Evolutionary conservation across 148 eudicot species (phyloP), one percentile per base, ranked within the genome.

Genomic region (Suaeda aralocaspica): DNA sequence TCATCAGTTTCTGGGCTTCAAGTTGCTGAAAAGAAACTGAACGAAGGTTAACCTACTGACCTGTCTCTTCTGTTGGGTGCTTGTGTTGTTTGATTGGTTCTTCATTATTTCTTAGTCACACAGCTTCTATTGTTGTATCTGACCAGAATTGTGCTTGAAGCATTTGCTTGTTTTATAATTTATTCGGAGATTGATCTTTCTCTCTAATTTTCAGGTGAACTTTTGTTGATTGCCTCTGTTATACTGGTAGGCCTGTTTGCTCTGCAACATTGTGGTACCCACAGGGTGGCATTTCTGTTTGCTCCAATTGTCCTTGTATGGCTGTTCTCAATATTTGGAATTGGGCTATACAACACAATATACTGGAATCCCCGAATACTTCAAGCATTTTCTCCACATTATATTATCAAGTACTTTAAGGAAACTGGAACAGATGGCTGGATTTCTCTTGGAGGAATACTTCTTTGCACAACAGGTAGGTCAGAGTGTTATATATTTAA

Each of bases 1-100:
- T 91, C 98, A 56, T 68, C 96, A 67, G 89, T 91, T 59, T 87
- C 98, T n/a, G 98, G 98, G 65, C 92, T 93, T 82, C 81, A 87
- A 73, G 84, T 73, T 70, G 82, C 77, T 44, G 82, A 64, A 34
- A 59, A 49, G 15, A 75, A 65, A 28, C 66, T 91, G 74, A 78
- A 81, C 46, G 70, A 75, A 36, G 91, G 98, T 93, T 79, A 81
- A 81, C 76, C 73, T 34, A 31, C 39, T 51, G 18, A 31, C 48
- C 33, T 46, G 66, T 25, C 31, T 60, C 70, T 66, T 46, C 46
- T 44, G 15, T 36, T 36, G 48, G 18, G 28, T 58, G 66, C 58
- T 45, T 9, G 21, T 26, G 39, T 51, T 19, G 59, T 33, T 73
- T 62, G 19, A 21, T 64, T 30, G 14, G 9, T 58, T 46, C 30